These are phyloP conservation scores for Adansonia rubrostipa DNA, from an alignment of 441 rosid species.

Conservation along the genomic window DNA sequence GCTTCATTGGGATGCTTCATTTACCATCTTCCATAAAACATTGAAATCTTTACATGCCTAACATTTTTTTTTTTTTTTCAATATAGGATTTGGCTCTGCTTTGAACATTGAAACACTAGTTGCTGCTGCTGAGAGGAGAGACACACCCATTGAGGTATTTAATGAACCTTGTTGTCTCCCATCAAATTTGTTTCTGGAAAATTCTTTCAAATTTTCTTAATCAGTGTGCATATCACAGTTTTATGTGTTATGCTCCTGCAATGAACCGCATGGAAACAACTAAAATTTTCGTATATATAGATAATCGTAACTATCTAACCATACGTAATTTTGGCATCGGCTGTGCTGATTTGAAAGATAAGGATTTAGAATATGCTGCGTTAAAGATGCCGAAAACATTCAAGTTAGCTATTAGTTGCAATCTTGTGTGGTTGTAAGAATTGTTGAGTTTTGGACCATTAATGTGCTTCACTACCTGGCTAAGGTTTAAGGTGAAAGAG, in stretches of 20 bases:
- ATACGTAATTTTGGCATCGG: neutral
- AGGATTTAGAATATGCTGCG: conserved; percentile 1
- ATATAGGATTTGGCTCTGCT: conserved; percentile 95
- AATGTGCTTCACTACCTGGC: conserved; percentile 2
- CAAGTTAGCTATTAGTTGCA: conserved; percentile 6
- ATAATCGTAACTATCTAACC: conserved; percentile 4
- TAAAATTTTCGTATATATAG: neutral
- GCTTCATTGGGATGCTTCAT: neutral
- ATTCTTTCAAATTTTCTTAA: neutral
- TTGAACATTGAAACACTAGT: conserved; percentile 96
- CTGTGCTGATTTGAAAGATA: neutral
- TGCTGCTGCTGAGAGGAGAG: conserved; percentile 99
- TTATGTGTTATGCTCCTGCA: neutral
- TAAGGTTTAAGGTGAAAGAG: neutral
- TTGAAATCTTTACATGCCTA: neutral
- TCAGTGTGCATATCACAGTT: neutral
- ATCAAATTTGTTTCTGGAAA: neutral
- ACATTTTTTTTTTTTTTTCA: conserved; percentile 2
- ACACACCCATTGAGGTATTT: conserved; percentile 83
- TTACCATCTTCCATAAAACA: conserved; percentile 4
- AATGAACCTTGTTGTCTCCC: conserved; percentile 2
- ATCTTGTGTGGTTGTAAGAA: neutral
- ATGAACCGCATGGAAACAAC: neutral
- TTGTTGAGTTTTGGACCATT: neutral
- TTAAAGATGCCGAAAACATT: neutral